Conservation (phyloP, 2,329 filamentous ascomycete genomes). For the Myriosclerotinia curreyana region DNA sequence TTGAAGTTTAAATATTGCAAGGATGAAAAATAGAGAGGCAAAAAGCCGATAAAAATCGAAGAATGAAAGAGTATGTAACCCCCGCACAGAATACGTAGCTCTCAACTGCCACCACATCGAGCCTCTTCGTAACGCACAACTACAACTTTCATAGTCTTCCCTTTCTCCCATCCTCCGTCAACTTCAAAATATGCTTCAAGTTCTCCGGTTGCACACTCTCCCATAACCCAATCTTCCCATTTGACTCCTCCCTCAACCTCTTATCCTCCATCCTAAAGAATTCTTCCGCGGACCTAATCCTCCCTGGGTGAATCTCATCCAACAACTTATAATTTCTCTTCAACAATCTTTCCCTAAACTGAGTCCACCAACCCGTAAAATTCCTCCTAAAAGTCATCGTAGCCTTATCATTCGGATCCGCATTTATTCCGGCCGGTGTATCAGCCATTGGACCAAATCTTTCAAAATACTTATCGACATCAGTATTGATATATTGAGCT, state of each 20-base stretch:
- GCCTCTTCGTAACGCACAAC: too few species aligned
- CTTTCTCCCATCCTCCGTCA: slow-evolving; percentile 34
- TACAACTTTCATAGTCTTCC: slow-evolving; percentile 26
- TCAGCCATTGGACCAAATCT: slow-evolving; percentile 27
- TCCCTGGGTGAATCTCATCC: slow-evolving; percentile 50
- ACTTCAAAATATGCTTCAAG: slow-evolving; percentile 35
- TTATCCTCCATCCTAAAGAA: slow-evolving; percentile 47
- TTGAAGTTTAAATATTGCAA: too few species aligned
- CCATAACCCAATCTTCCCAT: slow-evolving; percentile 39
- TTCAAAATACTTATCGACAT: slow-evolving; percentile 41
- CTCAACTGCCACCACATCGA: background rate
- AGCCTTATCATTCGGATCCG: slow-evolving; percentile 40
- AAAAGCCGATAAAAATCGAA: background rate
- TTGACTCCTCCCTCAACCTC: slow-evolving; percentile 32
- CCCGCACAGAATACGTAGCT: background rate
- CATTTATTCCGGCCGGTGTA: slow-evolving; percentile 40
- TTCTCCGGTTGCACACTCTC: slow-evolving; percentile 37
- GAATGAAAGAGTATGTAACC: background rate
- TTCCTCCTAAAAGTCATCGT: slow-evolving; percentile 46
- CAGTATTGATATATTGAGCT: slow-evolving; percentile 43
- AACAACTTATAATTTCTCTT: slow-evolving; percentile 48
- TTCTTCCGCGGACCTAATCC: slow-evolving; percentile 49
- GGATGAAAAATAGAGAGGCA: too few species aligned
- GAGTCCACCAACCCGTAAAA: slow-evolving; percentile 51
- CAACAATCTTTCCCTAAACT: slow-evolving; percentile 46